Conservation (phyloP, 129 eudicot species). For the Lactuca saligna region DNA sequence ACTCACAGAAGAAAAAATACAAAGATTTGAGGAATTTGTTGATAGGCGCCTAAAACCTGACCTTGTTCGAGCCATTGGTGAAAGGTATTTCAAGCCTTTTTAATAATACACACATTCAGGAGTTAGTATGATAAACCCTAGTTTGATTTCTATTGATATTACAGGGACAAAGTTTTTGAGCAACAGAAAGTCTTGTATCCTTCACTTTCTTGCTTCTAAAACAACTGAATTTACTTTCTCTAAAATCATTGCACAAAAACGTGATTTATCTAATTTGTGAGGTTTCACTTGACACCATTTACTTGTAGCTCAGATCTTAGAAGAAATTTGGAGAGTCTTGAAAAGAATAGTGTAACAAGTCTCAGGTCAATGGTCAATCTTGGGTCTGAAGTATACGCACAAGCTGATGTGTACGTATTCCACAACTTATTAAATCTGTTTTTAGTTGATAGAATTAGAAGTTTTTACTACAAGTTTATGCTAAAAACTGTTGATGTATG, state of each 20-base stretch:
- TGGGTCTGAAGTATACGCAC: conserved; percentile 90
- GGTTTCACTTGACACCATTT: conserved; percentile 36
- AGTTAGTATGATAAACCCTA: conserved; percentile 5
- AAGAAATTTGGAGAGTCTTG: conserved; percentile 74
- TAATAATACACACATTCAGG: not conserved
- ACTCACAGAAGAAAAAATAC: conserved; percentile 52
- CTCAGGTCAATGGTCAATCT: conserved; percentile 79
- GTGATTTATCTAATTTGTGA: not conserved
- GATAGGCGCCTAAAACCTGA: conserved; percentile 86
- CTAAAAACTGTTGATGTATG: conserved; percentile 9
- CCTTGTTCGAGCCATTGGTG: conserved; percentile 79
- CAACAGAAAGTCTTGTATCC: conserved; percentile 97
- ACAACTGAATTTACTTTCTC: not conserved
- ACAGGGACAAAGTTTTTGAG: conserved; percentile 97
- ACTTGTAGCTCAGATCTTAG: conserved; percentile 71
- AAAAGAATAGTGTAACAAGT: conserved; percentile 80
- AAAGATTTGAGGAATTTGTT: conserved; percentile 78
- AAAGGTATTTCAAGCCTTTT: conserved; percentile 41
- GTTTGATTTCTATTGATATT: conserved; percentile 21
- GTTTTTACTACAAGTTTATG: not conserved
- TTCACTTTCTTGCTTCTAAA: conserved; percentile 23
- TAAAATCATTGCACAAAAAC: conserved; percentile 3
- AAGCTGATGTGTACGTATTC: conserved; percentile 87
- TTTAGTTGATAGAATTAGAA: not conserved
- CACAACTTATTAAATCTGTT: not conserved